Evolutionary conservation across 345 rosid genomes (phyloP), one percentile per base, ranked within the genome.

Genomic region (Sonneratia alba): DNA sequence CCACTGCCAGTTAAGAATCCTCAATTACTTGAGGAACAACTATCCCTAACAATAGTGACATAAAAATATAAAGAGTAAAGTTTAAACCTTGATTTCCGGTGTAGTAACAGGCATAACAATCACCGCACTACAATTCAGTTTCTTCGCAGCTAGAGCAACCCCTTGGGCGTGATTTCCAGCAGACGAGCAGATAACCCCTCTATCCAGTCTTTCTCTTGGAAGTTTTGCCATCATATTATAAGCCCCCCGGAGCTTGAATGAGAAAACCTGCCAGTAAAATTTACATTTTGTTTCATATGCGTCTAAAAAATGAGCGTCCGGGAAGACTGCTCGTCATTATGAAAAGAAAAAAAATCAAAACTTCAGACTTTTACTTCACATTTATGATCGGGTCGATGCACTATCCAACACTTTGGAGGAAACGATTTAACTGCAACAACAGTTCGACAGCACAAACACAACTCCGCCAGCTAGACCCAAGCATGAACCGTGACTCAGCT

Each of bases 131-230:
- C 99, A 92, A 34, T 86, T 87, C 3, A 95, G 81, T 78, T 68
- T 85, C 72, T 83, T 81, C 63, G 99, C 98, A 72, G 98, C 77
- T 53, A 95, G 84, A 14, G 99, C 99, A 65, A 95, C 99, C 56
- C 98, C 99, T 83, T 95, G 99, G 48, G 99, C 99, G 84, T 92
- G 99, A 80, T 95, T 95, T 70, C 99, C 98, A 45, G 99, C 98
- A 13, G 99, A 95, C 22, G 99, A 95, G 77, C 97, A 90, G 61
- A 96, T 87, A 67, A 96, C 96, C 9, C 98, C 98, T 74, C 74
- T 91, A 18, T 90, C 83, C 78, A 96, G 79, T 73, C 83, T 86
- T 34, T 84, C 94, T 42, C 76, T 76, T 2, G 93, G 49, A 78
- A 96, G 92, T 62, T 87, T 91, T 45, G 86, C 94, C 98, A 96